Evolutionary conservation across 2,329 filamentous ascomycete species (phyloP).

Genomic region (Nemania sp.): DNA sequence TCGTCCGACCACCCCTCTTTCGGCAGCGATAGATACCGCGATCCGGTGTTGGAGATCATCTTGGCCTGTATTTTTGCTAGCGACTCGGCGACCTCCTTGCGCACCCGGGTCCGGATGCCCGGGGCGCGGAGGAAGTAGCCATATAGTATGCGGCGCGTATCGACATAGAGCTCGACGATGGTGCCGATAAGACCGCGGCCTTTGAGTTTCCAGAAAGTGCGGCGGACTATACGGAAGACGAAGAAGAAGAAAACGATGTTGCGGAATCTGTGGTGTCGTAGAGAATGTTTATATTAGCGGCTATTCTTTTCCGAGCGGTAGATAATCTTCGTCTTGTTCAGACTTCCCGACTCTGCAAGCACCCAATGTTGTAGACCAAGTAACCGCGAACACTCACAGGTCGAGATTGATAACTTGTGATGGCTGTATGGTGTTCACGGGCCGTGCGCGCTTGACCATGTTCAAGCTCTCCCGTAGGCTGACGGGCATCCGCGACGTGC

Average conservation of each 20-base stretch:
- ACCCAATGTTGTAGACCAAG: background rate
- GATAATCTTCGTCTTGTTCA: background rate
- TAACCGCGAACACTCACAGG: constrained; percentile 65
- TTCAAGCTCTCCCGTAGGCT: constrained; percentile 76
- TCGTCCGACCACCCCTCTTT: constrained; percentile 86
- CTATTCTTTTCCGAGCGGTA: constrained; percentile 1
- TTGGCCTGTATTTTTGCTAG: constrained; percentile 85
- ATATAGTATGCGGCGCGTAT: constrained; percentile 79
- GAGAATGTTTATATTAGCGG: constrained; percentile 19
- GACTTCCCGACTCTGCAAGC: background rate
- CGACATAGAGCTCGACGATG: constrained; percentile 77
- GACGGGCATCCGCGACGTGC: constrained; percentile 76
- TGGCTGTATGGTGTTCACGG: constrained; percentile 67
- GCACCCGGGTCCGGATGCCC: constrained; percentile 86
- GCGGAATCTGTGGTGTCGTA: constrained; percentile 69
- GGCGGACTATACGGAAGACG: constrained; percentile 83
- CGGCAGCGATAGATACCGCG: constrained; percentile 80
- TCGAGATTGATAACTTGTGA: constrained; percentile 74
- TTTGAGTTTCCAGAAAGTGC: constrained; percentile 83
- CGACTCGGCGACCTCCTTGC: constrained; percentile 84
- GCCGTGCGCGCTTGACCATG: constrained; percentile 68
- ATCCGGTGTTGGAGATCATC: constrained; percentile 79
- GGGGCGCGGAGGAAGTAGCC: constrained; percentile 87
- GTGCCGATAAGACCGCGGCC: constrained; percentile 90
- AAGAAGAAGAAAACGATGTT: constrained; percentile 93